phyloP scores from a whole-genome alignment of 768 basidiomycete species.

The Suillus ampliporus region DNA sequence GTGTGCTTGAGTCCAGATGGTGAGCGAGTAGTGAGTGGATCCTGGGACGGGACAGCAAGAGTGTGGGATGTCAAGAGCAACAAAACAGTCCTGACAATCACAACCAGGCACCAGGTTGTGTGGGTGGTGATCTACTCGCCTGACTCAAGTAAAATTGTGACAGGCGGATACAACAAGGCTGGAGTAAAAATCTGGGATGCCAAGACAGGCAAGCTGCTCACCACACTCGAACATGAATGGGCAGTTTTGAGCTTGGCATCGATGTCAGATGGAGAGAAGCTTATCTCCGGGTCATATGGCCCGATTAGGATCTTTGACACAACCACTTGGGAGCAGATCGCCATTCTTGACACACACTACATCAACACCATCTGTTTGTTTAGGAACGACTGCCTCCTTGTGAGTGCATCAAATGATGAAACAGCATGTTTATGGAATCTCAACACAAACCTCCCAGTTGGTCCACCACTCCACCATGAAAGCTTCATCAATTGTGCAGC shows the following conservation, averaged over 20 bases:
- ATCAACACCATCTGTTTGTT: not conserved
- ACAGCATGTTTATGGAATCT: not conserved
- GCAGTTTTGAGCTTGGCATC: not conserved
- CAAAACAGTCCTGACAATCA: not conserved
- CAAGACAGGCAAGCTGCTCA: not conserved
- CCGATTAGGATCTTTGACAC: not conserved
- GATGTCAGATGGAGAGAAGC: not conserved
- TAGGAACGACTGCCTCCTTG: not conserved
- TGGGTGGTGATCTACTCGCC: not conserved
- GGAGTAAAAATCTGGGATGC: not conserved
- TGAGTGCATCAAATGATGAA: not conserved
- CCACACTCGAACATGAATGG: not conserved
- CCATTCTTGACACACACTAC: not conserved
- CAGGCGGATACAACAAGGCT: not conserved
- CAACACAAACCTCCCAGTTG: not conserved
- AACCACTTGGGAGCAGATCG: not conserved
- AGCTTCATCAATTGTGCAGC: not conserved
- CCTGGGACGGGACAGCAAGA: not conserved
- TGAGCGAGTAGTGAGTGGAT: not conserved
- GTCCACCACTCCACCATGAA: not conserved
- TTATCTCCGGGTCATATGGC: not conserved
- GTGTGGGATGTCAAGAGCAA: not conserved
- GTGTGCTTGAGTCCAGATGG: not conserved
- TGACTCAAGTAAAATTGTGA: not conserved
- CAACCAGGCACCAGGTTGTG: not conserved